Conservation (phyloP, 306 rosid genomes). For the Medicago lupulina region DNA sequence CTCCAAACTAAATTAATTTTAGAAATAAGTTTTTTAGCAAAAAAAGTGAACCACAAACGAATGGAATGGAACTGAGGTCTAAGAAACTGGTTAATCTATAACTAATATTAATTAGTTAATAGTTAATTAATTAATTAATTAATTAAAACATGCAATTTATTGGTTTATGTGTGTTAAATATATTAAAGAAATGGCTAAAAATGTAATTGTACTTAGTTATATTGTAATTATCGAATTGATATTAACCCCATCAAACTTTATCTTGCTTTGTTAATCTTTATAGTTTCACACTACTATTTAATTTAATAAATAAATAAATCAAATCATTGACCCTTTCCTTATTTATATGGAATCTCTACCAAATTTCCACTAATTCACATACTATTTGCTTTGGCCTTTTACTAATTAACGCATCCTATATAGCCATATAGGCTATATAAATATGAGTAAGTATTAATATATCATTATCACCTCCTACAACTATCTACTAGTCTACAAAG, state of each 20-base stretch:
- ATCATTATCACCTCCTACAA: not conserved
- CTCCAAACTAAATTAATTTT: not conserved
- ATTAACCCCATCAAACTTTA: slow-evolving; percentile 29
- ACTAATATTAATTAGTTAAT: too few relatives aligned
- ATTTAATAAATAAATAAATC: not conserved
- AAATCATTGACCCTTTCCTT: not conserved
- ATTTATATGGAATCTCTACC: slow-evolving; percentile 33
- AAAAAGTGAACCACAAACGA: too few relatives aligned
- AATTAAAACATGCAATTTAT: too few relatives aligned
- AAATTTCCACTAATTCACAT: slow-evolving; percentile 48
- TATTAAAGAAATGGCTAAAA: not conserved
- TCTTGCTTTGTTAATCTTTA: not conserved
- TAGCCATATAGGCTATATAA: not conserved
- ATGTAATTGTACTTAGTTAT: not conserved
- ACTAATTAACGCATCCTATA: not conserved
- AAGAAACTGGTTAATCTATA: too few relatives aligned
- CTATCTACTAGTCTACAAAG: too few relatives aligned
- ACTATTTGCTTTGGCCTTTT: slow-evolving; percentile 30
- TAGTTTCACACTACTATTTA: slow-evolving; percentile 39
- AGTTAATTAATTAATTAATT: too few relatives aligned
- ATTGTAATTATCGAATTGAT: not conserved
- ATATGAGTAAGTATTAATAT: not conserved
- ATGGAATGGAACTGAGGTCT: too few relatives aligned
- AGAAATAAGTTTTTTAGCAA: too few relatives aligned
- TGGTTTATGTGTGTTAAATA: too few relatives aligned